Evolutionary conservation across 371 early-diverging fungal species (phyloP), one percentile per base, ranked within the genome.

Genomic region (Mucor piriformis): DNA sequence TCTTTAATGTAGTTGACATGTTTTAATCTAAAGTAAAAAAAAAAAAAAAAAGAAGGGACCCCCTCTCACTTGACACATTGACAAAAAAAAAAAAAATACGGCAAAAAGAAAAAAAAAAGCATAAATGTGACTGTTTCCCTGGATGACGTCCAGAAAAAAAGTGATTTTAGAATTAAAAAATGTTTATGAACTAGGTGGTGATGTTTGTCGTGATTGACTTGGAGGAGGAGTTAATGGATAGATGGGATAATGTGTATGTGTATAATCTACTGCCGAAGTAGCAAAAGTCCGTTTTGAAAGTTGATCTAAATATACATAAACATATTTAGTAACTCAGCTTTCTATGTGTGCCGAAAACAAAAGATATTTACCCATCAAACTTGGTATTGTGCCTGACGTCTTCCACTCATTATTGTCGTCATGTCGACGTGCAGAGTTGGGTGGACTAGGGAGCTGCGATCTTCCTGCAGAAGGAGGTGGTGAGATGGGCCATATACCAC

Each of bases 311-410:
- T 8, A 23, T n/a, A 47, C 21, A 38, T 29, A 25, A 33, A 38
- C 12, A 23, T 54, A 21, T 29, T 25, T 27, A 27, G 18, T 15
- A 13, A 50, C 25, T 16, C 38, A 1, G 13, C n/a, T n/a, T n/a
- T n/a, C n/a, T n/a, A n/a, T n/a, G 56, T n/a, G n/a, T 20, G 40
- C n/a, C 12, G 23, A n/a, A 15, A 38, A 61, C 38, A 20, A 29
- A 25, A 46, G 2, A 47, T 13, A 27, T 35, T 63, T 73, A 77
- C 74, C 77, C 72, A 72, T 77, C 29, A 77, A 53, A 50, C 77
- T 77, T 20, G 77, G 77, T 59, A 77, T 74, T 23, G 66, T 44
- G n/a, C 61, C 37, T 12, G 54, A 47, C 16, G 53, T 48, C n/a
- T 68, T 68, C 61, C 63, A 68, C 61, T 64, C 64, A 57, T 42